Percentiles rank a stretch among this genome's conserved stretches.
Evolutionary conservation across 2,329 filamentous ascomycete species (phyloP).

Genomic region (Chaetomiaceae sp.): DNA sequence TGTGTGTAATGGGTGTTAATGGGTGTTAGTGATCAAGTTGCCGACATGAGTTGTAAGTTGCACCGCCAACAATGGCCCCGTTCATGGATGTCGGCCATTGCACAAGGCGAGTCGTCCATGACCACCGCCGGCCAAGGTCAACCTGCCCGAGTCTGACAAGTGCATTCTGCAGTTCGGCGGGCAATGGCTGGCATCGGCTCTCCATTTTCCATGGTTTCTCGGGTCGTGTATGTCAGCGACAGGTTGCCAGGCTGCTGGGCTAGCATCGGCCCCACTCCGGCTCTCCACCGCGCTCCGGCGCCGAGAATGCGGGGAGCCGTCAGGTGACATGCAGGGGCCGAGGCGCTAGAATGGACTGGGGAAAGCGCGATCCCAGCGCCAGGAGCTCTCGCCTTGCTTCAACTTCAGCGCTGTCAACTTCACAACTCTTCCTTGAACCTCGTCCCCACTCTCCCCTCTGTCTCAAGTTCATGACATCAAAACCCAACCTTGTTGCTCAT

Average conservation of each 20-base stretch:
- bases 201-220: not conserved
- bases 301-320: not conserved
- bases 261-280: constrained; percentile 16
- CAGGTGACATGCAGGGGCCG: constrained; percentile 1
- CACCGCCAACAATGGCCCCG: too few relatives aligned
- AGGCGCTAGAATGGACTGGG: not conserved
- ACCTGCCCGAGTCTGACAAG: not conserved
- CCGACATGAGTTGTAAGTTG: too few relatives aligned
- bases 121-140: too few relatives aligned
- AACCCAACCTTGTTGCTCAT: too few relatives aligned
- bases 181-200: constrained; percentile 22
- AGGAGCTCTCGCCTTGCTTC: not conserved
- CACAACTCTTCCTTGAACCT: too few relatives aligned
- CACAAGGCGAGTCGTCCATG: too few relatives aligned
- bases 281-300: not conserved
- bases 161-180: not conserved
- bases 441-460: too few relatives aligned
- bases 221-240: not conserved
- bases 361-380: not conserved
- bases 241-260: constrained; percentile 1
- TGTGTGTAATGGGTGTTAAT: too few relatives aligned
- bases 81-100: too few relatives aligned
- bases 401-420: too few relatives aligned
- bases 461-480: too few relatives aligned
- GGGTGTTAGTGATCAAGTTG: too few relatives aligned